Evolutionary conservation across 176 grass and related monocot genomes (phyloP), one percentile per base, ranked within the genome.

Genomic region (Oryza meyeriana): DNA sequence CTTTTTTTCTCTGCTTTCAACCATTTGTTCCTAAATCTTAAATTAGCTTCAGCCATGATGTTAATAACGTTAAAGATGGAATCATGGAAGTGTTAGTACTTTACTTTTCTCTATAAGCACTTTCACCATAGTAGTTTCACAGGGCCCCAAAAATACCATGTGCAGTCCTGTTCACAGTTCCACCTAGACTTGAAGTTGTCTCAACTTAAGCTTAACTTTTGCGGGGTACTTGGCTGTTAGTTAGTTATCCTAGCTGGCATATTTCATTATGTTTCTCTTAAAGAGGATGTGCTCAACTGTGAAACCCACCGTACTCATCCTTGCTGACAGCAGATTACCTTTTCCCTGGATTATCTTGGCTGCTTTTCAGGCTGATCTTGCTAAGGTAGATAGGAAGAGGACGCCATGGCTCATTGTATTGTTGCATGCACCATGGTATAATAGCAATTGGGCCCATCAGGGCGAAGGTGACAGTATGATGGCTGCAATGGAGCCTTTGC

Each of bases 371-470:
- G 89, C 67, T 58, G 92, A 98, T 90, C 87, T 98, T 78, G 81
- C 79, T 67, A 93, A 78, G 69, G 79, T 98, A 61, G 92, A 98
- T 78, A 88, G 95, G 79, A 79, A 80, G 18, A 93, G 83, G 71
- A 95, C 90, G 4, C 88, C 95, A 5, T 98, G 95, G 95, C 81
- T 98, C 48, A 75, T 98, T 18, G 85, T 69, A 16, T 75, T 91
- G 58, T 88, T 94, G 68, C 95, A 98, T 69, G 92, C 72, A 16
- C 95, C 95, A 61, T 98, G 95, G 95, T 98, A 98, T 74, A 98
- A 98, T 84, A 98, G 92, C 79, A 98, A 98, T 38, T 88, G 81
- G 84, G 95, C 95, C 22, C 95, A 98, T 89, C 84, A 90, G 28
- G 88, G 92, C 12, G 92, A 98, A 84, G 95, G 92, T 40, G 86